Evolutionary conservation across 1,284 basidiomycete genomes (phyloP).

Genomic region (Coniophora puteana): DNA sequence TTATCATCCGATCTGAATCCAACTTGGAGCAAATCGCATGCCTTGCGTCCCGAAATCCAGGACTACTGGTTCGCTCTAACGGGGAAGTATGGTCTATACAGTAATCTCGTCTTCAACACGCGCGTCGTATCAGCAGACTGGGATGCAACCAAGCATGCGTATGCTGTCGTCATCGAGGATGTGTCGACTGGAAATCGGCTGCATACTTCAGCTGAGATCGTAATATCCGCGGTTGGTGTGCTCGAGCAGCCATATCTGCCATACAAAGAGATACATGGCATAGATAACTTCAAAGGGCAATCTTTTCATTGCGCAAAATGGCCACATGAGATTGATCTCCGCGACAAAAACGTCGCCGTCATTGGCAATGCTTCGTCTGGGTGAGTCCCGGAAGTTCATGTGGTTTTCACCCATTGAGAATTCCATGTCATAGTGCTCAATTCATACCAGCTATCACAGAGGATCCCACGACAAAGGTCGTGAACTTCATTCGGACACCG

Average conservation of each 20-base stretch:
- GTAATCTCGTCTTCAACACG: constrained; percentile 20
- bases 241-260: constrained; percentile 18
- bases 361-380: constrained; percentile 51
- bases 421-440: constrained; percentile 23
- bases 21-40: constrained; percentile 26
- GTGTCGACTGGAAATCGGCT: constrained; percentile 13
- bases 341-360: constrained; percentile 41
- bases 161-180: constrained; percentile 15
- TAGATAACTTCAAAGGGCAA: constrained; percentile 37
- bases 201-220: constrained; percentile 13
- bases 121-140: constrained; percentile 24
- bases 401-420: not conserved
- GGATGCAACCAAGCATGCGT: constrained; percentile 11
- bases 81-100: constrained; percentile 17
- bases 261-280: constrained; percentile 33
- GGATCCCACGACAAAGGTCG: constrained; percentile 28
- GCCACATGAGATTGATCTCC: constrained; percentile 36
- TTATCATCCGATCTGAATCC: constrained; percentile 29
- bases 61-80: constrained; percentile 26
- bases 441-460: constrained; percentile 30
- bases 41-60: constrained; percentile 26
- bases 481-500: constrained; percentile 32
- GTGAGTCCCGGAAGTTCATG: constrained; percentile 14
- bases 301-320: constrained; percentile 47
- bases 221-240: constrained; percentile 18